Conservation (phyloP, 768 basidiomycete species). For the Lepiota brunneoincarnata region DNA sequence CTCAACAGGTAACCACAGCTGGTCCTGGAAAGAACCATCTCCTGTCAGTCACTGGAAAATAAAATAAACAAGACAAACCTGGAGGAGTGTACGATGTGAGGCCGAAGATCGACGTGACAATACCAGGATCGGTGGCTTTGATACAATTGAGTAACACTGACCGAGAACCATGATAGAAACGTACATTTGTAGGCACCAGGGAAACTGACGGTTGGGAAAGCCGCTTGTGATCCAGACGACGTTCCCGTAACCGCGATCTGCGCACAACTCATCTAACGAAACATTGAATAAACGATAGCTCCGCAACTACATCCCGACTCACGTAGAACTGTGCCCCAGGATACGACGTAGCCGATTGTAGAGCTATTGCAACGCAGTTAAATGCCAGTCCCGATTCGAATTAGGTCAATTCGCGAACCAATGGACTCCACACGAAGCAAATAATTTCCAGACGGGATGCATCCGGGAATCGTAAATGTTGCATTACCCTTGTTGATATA, state of each 20-base stretch:
- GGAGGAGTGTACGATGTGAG: slow-evolving; percentile 35
- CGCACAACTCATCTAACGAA: slow-evolving; percentile 45
- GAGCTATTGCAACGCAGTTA: slow-evolving; percentile 22
- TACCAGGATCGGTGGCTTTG: slow-evolving; percentile 37
- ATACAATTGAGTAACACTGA: background rate
- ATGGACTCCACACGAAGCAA: slow-evolving; percentile 52
- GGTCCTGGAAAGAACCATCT: slow-evolving; percentile 24
- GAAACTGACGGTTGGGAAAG: slow-evolving; percentile 39
- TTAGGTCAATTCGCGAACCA: slow-evolving; percentile 25
- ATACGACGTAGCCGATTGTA: slow-evolving; percentile 37
- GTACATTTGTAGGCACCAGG: slow-evolving; percentile 42
- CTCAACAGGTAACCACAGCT: slow-evolving; percentile 28
- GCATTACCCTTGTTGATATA: slow-evolving; percentile 49
- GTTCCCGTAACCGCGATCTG: slow-evolving; percentile 40
- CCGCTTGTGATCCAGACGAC: slow-evolving; percentile 10
- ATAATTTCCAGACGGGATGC: slow-evolving; percentile 47
- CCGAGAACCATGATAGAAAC: background rate
- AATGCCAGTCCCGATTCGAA: background rate
- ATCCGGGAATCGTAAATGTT: slow-evolving; percentile 43
- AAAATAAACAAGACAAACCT: slow-evolving; percentile 20
- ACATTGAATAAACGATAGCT: background rate
- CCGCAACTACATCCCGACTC: slow-evolving; percentile 12
- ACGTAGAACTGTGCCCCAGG: slow-evolving; percentile 59
- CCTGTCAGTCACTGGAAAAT: background rate
- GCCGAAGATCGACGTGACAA: slow-evolving; percentile 37